These are phyloP conservation scores for Closterium sp. DNA, from an alignment of 139 green algal species.

Conservation along the genomic window DNA sequence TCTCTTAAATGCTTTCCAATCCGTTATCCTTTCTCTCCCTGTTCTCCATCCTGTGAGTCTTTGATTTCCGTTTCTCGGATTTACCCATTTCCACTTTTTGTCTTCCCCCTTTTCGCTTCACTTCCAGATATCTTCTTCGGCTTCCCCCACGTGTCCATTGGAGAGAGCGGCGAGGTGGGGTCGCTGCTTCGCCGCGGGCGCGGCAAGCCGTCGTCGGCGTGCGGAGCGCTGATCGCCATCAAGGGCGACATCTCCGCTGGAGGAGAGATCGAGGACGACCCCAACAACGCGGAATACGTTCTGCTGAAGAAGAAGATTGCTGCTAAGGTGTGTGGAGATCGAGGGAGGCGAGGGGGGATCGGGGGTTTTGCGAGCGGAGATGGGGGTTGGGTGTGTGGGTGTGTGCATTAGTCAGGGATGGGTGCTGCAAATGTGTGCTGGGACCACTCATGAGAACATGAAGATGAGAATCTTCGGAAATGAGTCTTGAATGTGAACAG, in stretches of 20 bases:
- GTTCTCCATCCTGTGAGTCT: too few relatives aligned
- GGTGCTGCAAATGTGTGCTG: too few relatives aligned
- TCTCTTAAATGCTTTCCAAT: too few relatives aligned
- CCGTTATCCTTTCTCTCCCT: conserved; percentile 23
- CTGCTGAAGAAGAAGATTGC: conserved; percentile 85
- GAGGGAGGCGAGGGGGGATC: background rate
- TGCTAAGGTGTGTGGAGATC: conserved; percentile 49
- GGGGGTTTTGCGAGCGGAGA: too few relatives aligned
- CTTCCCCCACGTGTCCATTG: conserved; percentile 84
- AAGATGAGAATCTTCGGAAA: too few relatives aligned
- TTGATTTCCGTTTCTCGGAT: too few relatives aligned
- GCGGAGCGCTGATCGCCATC: conserved; percentile 73
- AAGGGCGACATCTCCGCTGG: conserved; percentile 55
- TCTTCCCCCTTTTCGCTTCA: background rate
- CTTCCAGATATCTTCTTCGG: conserved; percentile 79
- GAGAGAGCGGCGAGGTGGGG: conserved; percentile 64
- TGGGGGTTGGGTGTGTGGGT: too few relatives aligned
- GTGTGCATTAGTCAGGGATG: too few relatives aligned
- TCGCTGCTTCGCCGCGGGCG: conserved; percentile 64
- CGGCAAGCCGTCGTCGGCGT: conserved; percentile 65
- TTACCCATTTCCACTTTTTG: background rate
- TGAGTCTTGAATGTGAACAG: too few relatives aligned
- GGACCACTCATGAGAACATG: too few relatives aligned
- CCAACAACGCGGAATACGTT: conserved; percentile 79
- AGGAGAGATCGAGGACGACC: conserved; percentile 67